Evolutionary conservation across 306 rosid species (phyloP).

Genomic region (Cucurbita moschata): DNA sequence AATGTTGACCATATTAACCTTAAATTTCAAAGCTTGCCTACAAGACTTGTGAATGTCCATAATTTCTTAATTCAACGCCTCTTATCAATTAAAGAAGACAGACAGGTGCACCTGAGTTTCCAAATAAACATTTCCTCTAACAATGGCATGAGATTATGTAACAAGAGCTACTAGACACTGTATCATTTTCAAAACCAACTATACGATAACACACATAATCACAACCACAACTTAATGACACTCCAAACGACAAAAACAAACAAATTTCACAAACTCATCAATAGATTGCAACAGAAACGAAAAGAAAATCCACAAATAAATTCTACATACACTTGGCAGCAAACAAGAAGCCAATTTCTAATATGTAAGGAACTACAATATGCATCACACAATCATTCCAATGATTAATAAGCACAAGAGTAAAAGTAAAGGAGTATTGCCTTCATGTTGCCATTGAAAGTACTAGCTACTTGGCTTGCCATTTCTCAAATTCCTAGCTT

Average conservation of each 20-base stretch:
- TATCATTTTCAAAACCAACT: not conserved
- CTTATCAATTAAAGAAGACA: not conserved
- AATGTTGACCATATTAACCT: too few species aligned
- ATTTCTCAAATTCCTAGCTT: constrained; percentile 9
- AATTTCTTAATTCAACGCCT: not conserved
- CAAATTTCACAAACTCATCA: not conserved
- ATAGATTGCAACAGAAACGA: not conserved
- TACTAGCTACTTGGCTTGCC: constrained; percentile 27
- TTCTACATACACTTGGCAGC: constrained; percentile 13
- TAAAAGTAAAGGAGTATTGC: constrained; percentile 2
- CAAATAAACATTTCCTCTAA: not conserved
- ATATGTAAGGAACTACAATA: not conserved
- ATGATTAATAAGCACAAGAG: not conserved
- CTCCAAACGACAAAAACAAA: not conserved
- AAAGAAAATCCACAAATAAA: not conserved
- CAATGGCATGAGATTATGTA: not conserved
- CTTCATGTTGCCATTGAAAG: constrained; percentile 36
- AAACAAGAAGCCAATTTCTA: not conserved
- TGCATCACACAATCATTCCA: not conserved
- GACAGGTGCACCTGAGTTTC: not conserved
- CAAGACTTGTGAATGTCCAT: not conserved
- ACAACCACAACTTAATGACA: not conserved
- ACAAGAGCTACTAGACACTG: not conserved
- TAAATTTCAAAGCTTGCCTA: not conserved
- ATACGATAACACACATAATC: not conserved